A percentile compares a stretch with the other conserved stretches of the same genome.
Evolutionary conservation across 169 alveolate genomes (phyloP).

Genomic region (Cryptosporidium ubiquitum): DNA sequence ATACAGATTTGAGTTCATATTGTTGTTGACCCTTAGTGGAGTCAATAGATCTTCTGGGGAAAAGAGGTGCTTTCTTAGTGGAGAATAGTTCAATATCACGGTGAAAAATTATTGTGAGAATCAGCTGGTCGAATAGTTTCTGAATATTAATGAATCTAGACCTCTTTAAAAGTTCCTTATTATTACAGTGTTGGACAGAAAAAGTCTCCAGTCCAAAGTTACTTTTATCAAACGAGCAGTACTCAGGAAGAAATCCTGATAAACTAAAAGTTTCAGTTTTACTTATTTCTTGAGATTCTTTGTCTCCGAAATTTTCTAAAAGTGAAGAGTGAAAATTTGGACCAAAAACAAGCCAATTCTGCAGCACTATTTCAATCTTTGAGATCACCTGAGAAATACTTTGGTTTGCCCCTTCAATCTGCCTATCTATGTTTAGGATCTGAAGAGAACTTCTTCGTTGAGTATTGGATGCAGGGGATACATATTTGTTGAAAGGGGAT

Average conservation of each 20-base stretch:
- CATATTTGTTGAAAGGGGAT: not conserved
- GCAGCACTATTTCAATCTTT: not conserved
- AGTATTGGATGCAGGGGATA: slow-evolving; percentile 14
- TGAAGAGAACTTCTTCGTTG: slow-evolving; percentile 52
- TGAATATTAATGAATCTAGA: slow-evolving; percentile 25
- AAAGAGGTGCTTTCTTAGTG: not conserved
- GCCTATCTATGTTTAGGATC: slow-evolving; percentile 3
- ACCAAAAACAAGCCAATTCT: slow-evolving; percentile 24
- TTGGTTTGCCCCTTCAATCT: not conserved
- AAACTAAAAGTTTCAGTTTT: not conserved
- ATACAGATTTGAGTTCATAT: not conserved
- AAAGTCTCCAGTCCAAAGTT: not conserved
- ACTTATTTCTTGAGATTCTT: slow-evolving; percentile 1
- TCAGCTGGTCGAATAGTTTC: slow-evolving; percentile 34
- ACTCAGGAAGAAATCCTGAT: not conserved
- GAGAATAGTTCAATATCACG: slow-evolving; percentile 25
- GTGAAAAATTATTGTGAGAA: slow-evolving; percentile 38
- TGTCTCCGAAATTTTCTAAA: not conserved
- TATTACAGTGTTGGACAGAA: not conserved
- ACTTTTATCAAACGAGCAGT: not conserved
- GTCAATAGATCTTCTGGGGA: slow-evolving; percentile 19
- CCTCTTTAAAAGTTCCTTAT: not conserved
- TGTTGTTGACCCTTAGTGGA: not conserved
- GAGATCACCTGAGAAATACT: not conserved
- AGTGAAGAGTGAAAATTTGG: not conserved